Percentiles rank a stretch among this genome's conserved stretches.
phyloP scores from a whole-genome alignment of 495 filamentous ascomycete genomes.

The Penicillium coprophilum region DNA sequence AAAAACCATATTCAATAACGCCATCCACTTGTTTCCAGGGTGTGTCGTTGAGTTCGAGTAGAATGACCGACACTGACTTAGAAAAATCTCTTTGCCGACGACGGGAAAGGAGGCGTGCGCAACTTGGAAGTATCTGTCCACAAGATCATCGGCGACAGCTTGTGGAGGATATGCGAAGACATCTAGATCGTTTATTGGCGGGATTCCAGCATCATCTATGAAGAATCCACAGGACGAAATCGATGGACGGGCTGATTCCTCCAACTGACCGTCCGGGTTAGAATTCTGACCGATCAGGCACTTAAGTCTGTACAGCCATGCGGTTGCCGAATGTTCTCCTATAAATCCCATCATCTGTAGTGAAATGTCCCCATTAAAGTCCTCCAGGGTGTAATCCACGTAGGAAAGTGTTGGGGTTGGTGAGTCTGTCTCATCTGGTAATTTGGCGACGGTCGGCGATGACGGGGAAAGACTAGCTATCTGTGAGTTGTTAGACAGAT shows the following conservation, averaged over 20 bases:
- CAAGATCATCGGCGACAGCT: slow-evolving; percentile 47
- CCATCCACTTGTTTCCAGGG: slow-evolving; percentile 51
- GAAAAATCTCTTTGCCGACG: slow-evolving; percentile 44
- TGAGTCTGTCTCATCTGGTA: slow-evolving; percentile 29
- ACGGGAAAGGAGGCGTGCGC: slow-evolving; percentile 59
- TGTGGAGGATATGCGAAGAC: slow-evolving; percentile 46
- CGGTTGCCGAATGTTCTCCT: slow-evolving; percentile 58
- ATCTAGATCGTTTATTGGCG: slow-evolving; percentile 41
- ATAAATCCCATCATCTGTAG: slow-evolving; percentile 53
- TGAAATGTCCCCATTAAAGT: slow-evolving; percentile 50
- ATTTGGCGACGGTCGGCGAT: slow-evolving; percentile 3
- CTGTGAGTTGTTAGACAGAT: not conserved
- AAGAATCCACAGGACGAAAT: slow-evolving; percentile 41
- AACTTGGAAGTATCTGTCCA: slow-evolving; percentile 54
- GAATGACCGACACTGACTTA: slow-evolving; percentile 36
- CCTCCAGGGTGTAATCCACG: slow-evolving; percentile 44
- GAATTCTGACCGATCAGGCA: slow-evolving; percentile 15
- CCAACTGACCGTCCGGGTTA: slow-evolving; percentile 10
- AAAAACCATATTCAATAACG: slow-evolving; percentile 60
- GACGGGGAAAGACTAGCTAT: slow-evolving; percentile 2
- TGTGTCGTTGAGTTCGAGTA: slow-evolving; percentile 26
- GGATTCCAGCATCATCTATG: slow-evolving; percentile 48
- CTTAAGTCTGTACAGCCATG: slow-evolving; percentile 53
- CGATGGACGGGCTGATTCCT: slow-evolving; percentile 21
- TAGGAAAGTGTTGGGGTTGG: not conserved